Evolutionary conservation across 2,329 filamentous ascomycete species (phyloP), one percentile per base, ranked within the genome.

Genomic region (Ophiostoma australiae): DNA sequence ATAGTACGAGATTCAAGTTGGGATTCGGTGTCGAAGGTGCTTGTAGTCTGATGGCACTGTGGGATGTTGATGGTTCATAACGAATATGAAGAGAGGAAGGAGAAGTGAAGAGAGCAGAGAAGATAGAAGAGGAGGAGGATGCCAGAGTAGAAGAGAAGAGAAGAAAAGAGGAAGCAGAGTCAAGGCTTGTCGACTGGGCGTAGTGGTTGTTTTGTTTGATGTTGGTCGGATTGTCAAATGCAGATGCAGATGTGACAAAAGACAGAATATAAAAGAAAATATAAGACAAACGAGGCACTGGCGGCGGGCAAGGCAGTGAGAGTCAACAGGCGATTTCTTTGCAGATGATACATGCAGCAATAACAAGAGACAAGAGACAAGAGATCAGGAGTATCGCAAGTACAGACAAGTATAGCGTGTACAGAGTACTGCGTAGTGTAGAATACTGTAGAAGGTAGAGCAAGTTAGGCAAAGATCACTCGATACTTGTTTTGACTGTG

Each of bases 31-130:
- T 15, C 37, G 52, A 23, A 48, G 13, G 15, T 67, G 70, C 55
- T 27, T 70, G 68, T 33, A 69, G 17, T 69, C 52, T 17, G 66
- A 48, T 17, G 66, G 39, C 39, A 67, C 66, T 31, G n/a, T 48
- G 7, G 13, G 23, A 13, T 44, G 37, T 67, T 44, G 39, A 44
- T 67, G 39, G 37, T 31, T 67, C 66, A 67, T 67, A 67, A 67
- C 39, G 66, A 41, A 67, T 23, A 67, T 44, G 66, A 67, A 41
- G n/a, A 17, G 39, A 8, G 33, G 20, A 66, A 8, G 2, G 20
- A 20, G 41, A 11, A 8, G 17, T 8, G 27, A 17, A 35, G 17
- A 35, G 31, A 65, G 15, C 6, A 35, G 20, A 20, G 31, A 65
- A 33, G 17, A 55, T 15, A 17, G 31, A 65, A 39, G 61, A 39